These are phyloP conservation scores for Septoria linicola DNA, from an alignment of 2,329 filamentous ascomycete genomes.

Conservation along the genomic window DNA sequence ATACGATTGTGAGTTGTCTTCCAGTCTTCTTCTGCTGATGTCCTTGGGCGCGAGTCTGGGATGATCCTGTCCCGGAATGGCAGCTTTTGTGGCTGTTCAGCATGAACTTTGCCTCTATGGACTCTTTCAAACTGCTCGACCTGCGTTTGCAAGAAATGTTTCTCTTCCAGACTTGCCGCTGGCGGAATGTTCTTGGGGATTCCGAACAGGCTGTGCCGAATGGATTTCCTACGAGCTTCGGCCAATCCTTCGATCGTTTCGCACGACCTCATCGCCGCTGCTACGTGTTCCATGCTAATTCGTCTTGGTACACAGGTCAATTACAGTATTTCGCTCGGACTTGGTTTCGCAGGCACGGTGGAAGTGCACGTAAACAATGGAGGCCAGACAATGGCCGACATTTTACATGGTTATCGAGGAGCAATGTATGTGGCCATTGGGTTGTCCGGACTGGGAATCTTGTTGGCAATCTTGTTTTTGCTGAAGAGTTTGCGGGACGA, in stretches of 20 bases:
- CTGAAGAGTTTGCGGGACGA: conserved; percentile 27
- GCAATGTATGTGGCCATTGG: conserved; percentile 45
- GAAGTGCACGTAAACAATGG: conserved; percentile 51
- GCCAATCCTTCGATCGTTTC: conserved; percentile 4
- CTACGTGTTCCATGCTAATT: conserved; percentile 4
- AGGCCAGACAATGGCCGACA: conserved; percentile 37
- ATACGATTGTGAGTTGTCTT: conserved; percentile 43
- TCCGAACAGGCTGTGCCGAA: conserved; percentile 1
- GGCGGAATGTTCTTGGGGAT: background rate
- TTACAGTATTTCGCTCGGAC: conserved; percentile 64
- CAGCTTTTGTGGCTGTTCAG: background rate
- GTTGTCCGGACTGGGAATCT: conserved; percentile 32
- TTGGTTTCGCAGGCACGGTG: conserved; percentile 66
- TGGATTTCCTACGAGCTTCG: background rate
- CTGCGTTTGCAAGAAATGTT: background rate
- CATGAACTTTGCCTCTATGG: conserved; percentile 1
- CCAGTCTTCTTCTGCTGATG: conserved; percentile 10
- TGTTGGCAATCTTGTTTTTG: conserved; percentile 33
- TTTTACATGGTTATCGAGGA: conserved; percentile 42
- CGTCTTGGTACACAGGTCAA: conserved; percentile 49
- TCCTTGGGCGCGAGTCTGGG: background rate
- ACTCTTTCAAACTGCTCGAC: conserved; percentile 12
- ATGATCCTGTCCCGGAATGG: background rate
- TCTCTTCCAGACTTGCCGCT: background rate
- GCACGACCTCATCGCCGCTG: background rate